A percentile compares a stretch with the other conserved stretches of the same genome.
These are phyloP conservation scores for Lecanicillium sp. DNA, from an alignment of 2,329 filamentous ascomycete species.

Conservation along the genomic window DNA sequence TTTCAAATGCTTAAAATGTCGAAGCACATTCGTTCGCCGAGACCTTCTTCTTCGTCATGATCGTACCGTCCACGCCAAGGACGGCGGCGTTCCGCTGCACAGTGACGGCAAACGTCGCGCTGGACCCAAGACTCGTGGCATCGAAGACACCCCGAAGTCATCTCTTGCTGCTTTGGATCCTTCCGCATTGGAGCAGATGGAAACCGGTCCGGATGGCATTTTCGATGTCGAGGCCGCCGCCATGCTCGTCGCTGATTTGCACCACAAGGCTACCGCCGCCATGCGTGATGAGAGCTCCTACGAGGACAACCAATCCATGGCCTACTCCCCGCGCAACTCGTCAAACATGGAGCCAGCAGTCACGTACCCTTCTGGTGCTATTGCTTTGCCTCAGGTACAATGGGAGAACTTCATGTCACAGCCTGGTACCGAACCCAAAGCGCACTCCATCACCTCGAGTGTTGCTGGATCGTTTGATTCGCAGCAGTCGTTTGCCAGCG, in stretches of 20 bases:
- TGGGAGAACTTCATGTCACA: conserved; percentile 86
- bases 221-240: conserved; percentile 96
- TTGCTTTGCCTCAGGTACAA: conserved; percentile 76
- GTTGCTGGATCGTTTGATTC: conserved; percentile 60
- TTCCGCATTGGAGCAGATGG: conserved; percentile 83
- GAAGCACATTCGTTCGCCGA: conserved; percentile 95
- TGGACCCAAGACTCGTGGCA: conserved; percentile 57
- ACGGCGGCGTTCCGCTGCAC: conserved; percentile 87
- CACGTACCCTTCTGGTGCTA: conserved; percentile 68
- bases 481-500: conserved; percentile 53
- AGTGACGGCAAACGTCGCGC: conserved; percentile 87
- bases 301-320: conserved; percentile 51
- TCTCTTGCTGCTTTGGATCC: conserved; percentile 72
- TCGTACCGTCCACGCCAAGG: conserved; percentile 96
- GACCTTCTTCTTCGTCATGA: conserved; percentile 95
- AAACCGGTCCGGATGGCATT: conserved; percentile 80
- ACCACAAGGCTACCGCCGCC: conserved; percentile 80
- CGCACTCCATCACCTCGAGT: conserved; percentile 63
- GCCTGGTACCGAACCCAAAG: conserved; percentile 60
- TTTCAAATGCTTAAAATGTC: conserved; percentile 97
- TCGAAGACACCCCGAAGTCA: conserved; percentile 62
- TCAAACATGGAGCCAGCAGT: conserved; percentile 70
- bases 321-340: conserved; percentile 64
- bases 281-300: conserved; percentile 53
- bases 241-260: conserved; percentile 97